Conservation (phyloP, 441 rosid genomes). For the Mallotus repandus region DNA sequence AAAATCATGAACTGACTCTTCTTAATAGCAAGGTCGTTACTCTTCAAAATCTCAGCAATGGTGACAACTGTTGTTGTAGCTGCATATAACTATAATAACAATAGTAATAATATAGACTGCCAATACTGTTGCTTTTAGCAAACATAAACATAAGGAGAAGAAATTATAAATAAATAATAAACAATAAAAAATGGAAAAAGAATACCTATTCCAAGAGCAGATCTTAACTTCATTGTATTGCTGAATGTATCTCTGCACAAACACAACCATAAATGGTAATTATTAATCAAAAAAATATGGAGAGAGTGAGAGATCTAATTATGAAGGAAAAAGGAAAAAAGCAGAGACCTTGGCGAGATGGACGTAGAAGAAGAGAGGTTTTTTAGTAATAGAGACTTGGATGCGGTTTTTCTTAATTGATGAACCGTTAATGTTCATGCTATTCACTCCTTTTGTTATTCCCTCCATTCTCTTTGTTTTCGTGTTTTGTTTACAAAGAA, state of each 20-base stretch:
- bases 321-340: background rate
- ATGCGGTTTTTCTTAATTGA: constrained; percentile 68
- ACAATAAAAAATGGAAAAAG: background rate
- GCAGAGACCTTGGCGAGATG: constrained; percentile 76
- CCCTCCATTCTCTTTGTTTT: constrained; percentile 49
- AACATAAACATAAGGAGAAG: too few relatives aligned
- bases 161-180: background rate
- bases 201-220: constrained; percentile 94
- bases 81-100: constrained; percentile 15
- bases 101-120: background rate
- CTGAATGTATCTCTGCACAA: constrained; percentile 89
- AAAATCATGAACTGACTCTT: constrained; percentile 43
- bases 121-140: too few relatives aligned
- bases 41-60: constrained; percentile 76
- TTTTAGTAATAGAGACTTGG: constrained; percentile 91
- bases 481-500: too few relatives aligned
- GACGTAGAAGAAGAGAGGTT: constrained; percentile 85
- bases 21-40: constrained; percentile 74
- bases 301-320: too few relatives aligned
- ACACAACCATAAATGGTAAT: background rate
- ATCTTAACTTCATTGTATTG: constrained; percentile 82
- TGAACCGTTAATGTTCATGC: constrained; percentile 44
- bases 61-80: constrained; percentile 80
- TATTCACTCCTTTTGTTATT: constrained; percentile 63
- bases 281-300: background rate